Base-by-base conservation (phyloP, 2,329 filamentous ascomycete species). In the Monilinia polystroma region DNA sequence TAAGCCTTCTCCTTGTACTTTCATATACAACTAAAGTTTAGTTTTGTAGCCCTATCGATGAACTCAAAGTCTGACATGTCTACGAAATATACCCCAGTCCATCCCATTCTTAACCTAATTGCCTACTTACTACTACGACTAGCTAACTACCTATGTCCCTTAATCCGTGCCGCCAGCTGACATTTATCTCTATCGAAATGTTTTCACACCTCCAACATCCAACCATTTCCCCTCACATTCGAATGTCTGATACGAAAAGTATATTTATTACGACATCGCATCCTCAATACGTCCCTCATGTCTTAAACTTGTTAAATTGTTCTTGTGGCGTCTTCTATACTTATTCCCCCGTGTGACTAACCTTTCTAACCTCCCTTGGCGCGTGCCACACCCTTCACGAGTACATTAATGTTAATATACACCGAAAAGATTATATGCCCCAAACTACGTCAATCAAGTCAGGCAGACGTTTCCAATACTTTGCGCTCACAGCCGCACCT, bases 341-440 rank as follows among this genome's bases (percentile, higher is more conserved):
- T 41, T 63, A 26, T 55, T 1, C 43, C 45, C 54, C 70, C 72
- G 69, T 74, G 73, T 74, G 73, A 74, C 73, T 71, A 69, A 71
- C 45, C 59, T 51, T 32, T 67, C 63, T 18, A 69, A 71, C 35
- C 63, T 41, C 41, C 67, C 64, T 68, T 55, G 41, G 69, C 73
- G 72, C 70, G 72, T 73, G 72, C 71, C 70, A 72, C 68, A 64
- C 60, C 14, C 51, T 51, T 64, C 62, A 64, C 62, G 62, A 55
- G 62, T 64, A 64, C 62, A 64, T 23, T 57, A 32, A 58, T 35
- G 54, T 43, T 57, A 32, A 58, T 35, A 63, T 43, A 63, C 45
- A 62, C 58, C 58, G 58, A 62, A 18, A 51, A 49, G 20, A 14
- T 38, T 52, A 51, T 62, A 62, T 62, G 58, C 45, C 62, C 52